Evolutionary conservation across 495 filamentous ascomycete species (phyloP), one percentile per base, ranked within the genome.

Genomic region (Penicillium dipodomyicola): DNA sequence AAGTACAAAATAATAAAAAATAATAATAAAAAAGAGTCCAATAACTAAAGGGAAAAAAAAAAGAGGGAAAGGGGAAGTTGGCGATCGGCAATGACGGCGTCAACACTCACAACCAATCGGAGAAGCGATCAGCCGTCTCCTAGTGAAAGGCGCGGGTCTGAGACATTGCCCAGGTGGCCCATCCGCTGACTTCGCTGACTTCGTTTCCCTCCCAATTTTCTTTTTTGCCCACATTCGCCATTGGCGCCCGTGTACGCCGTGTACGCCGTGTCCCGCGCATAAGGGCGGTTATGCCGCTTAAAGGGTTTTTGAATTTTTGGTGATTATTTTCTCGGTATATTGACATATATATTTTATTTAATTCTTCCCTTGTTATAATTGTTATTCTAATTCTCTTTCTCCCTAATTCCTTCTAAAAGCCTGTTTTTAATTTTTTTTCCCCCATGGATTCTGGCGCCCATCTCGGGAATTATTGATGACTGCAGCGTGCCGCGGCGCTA

Each of bases 71-170:
- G 44, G 60, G 61, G 54, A 52, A 62, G 67, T 76, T 77, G 69
- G 70, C 72, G 72, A 77, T 75, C 72, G 71, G 69, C 72, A 70
- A 63, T 61, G 71, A 68, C 58, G 64, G 67, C 65, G 65, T 68
- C 56, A 69, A 69, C 64, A 39, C 45, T 20, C 35, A 29, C 59
- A 42, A 60, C 66, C 66, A 69, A 69, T 69, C 66, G 64, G 66
- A 69, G 61, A 64, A 27, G 54, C 25, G 52, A 67, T 60, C 58
- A 61, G 56, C 60, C 37, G 49, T 48, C 15, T 42, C 33, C 46
- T 56, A 60, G 61, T 53, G 59, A n/a, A n/a, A 54, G 50, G 48
- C 64, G 64, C 65, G 67, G 64, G 60, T 60, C 63, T 66, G 59
- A 65, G 58, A 69, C 63, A 67, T 49, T 51, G 33, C 60, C 57